phyloP scores from a whole-genome alignment of 768 basidiomycete species.

The Tricholomella constricta region DNA sequence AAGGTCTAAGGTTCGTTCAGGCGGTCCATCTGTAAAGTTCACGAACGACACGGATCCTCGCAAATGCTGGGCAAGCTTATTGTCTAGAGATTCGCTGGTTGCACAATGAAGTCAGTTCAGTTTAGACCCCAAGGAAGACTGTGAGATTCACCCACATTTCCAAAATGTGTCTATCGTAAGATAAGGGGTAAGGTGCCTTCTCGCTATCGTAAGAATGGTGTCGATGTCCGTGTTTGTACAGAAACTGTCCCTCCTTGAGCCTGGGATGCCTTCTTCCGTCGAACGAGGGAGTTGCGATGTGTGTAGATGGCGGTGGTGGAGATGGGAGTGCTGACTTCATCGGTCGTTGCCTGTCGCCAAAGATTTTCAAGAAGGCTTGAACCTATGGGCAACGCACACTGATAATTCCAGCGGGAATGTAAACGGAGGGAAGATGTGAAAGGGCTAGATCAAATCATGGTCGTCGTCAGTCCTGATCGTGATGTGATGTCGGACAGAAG shows the following conservation, averaged over 20 bases:
- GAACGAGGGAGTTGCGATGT: constrained; percentile 26
- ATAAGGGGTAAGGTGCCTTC: constrained; percentile 80
- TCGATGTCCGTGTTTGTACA: constrained; percentile 58
- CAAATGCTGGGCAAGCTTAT: constrained; percentile 48
- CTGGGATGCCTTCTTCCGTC: constrained; percentile 40
- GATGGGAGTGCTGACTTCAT: constrained; percentile 23
- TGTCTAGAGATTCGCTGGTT: constrained; percentile 57
- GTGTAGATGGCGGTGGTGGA: constrained; percentile 17
- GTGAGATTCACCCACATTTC: constrained; percentile 50
- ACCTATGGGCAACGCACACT: neutral
- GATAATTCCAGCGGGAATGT: neutral
- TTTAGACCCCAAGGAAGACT: neutral
- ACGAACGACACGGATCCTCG: constrained; percentile 61
- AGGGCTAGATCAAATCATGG: constrained; percentile 15
- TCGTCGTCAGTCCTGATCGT: constrained; percentile 13
- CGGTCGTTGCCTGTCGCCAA: constrained; percentile 5
- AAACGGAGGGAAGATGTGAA: neutral
- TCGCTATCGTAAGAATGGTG: constrained; percentile 71
- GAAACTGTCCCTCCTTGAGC: constrained; percentile 59
- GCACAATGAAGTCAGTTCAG: neutral
- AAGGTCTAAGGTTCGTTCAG: constrained; percentile 61
- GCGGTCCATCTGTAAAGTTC: constrained; percentile 51
- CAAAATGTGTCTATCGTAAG: constrained; percentile 66
- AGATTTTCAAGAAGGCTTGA: neutral
- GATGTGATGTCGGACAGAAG: constrained; percentile 15